phyloP scores from a whole-genome alignment of 495 filamentous ascomycete species.

The Hapsidospora chrysogenum region DNA sequence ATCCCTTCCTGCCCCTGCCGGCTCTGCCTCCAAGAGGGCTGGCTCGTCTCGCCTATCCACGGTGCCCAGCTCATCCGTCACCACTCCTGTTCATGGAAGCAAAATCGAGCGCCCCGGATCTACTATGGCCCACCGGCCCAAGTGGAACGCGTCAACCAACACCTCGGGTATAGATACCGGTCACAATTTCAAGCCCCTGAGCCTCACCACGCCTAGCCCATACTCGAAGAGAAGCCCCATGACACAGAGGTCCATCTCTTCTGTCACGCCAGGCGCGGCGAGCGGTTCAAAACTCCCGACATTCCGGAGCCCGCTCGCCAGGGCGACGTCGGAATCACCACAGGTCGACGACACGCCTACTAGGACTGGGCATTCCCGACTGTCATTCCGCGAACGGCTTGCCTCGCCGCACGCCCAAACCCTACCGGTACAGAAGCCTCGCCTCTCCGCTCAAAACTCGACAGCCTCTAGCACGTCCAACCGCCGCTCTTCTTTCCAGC shows the following conservation, averaged over 20 bases:
- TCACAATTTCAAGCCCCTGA: slow-evolving; percentile 51
- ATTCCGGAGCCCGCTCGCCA: slow-evolving; percentile 26
- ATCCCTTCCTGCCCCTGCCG: slow-evolving; percentile 11
- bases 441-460: slow-evolving; percentile 12
- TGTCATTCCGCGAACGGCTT: slow-evolving; percentile 33
- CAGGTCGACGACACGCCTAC: slow-evolving; percentile 20
- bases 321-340: slow-evolving; percentile 22
- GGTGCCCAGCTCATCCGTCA: slow-evolving; percentile 15
- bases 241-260: slow-evolving; percentile 17
- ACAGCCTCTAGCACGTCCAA: slow-evolving; percentile 10
- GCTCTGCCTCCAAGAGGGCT: slow-evolving; percentile 11
- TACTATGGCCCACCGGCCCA: slow-evolving; percentile 40
- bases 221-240: slow-evolving; percentile 32
- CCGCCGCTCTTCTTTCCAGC: slow-evolving; percentile 29
- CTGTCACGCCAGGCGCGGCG: slow-evolving; percentile 17
- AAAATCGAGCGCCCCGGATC: slow-evolving; percentile 31
- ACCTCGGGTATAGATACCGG: slow-evolving; percentile 48
- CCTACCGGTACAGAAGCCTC: slow-evolving; percentile 12
- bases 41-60: slow-evolving; percentile 19
- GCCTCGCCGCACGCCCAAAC: slow-evolving; percentile 16
- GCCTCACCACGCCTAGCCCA: slow-evolving; percentile 43
- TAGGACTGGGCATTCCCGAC: slow-evolving; percentile 14
- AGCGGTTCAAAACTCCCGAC: slow-evolving; percentile 24
- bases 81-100: slow-evolving; percentile 37
- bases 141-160: slow-evolving; percentile 67